Percentiles rank a stretch among this genome's conserved stretches.
These are phyloP conservation scores for Lipomyces yamadae DNA, from an alignment of 805 yeast genomes.

Conservation along the genomic window DNA sequence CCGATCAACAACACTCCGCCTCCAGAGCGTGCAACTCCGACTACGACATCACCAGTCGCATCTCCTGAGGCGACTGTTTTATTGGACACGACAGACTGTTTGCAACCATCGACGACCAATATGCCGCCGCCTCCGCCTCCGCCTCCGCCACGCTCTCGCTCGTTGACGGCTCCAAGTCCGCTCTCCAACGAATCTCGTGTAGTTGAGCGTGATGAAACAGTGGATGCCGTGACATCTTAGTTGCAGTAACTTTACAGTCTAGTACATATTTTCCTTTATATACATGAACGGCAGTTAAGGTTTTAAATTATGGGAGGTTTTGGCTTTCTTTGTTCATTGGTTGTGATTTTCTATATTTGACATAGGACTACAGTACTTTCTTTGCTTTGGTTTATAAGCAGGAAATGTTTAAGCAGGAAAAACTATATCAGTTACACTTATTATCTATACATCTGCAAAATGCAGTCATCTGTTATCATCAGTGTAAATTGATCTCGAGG, in stretches of 20 bases:
- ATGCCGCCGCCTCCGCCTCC: conserved; percentile 10
- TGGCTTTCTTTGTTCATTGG: neutral
- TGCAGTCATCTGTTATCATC: neutral
- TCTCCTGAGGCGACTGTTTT: neutral
- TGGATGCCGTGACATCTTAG: conserved; percentile 3
- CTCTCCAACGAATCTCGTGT: neutral
- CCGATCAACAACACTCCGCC: neutral
- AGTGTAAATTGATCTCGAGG: neutral
- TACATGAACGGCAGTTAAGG: neutral
- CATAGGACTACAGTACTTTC: neutral
- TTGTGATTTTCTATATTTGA: conserved; percentile 1
- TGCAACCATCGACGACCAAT: neutral
- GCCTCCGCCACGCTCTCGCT: neutral
- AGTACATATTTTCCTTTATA: neutral
- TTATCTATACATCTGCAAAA: neutral
- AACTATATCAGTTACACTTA: neutral
- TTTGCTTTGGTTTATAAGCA: neutral
- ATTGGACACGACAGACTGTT: neutral
- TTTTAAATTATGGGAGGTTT: neutral
- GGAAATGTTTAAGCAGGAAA: neutral
- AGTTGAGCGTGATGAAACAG: neutral
- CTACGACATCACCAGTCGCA: neutral
- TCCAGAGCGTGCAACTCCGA: neutral
- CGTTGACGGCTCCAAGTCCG: neutral
- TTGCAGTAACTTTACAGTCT: neutral